These are phyloP conservation scores for Teratosphaeria epicoccoides DNA, from an alignment of 2,329 filamentous ascomycete species.

Conservation along the genomic window DNA sequence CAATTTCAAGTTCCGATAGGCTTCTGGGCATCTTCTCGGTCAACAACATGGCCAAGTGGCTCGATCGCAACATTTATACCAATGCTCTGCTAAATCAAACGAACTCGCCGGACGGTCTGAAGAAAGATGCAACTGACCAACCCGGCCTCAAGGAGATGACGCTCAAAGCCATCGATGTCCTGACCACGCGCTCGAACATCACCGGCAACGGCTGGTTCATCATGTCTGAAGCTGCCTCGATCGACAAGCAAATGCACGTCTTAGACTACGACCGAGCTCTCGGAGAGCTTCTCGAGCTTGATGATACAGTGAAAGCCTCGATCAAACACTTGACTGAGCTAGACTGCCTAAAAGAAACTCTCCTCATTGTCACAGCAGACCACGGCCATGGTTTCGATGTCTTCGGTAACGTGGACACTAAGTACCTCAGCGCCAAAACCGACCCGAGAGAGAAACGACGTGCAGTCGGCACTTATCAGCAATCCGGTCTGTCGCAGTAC, in stretches of 20 bases:
- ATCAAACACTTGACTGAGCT: slow-evolving; percentile 57
- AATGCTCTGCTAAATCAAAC: slow-evolving; percentile 55
- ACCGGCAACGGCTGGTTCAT: slow-evolving; percentile 59
- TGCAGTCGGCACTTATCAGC: slow-evolving; percentile 62
- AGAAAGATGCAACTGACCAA: slow-evolving; percentile 57
- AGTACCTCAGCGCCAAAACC: slow-evolving; percentile 57
- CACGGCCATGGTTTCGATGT: slow-evolving; percentile 87
- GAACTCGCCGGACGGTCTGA: slow-evolving; percentile 59
- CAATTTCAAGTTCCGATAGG: slow-evolving; percentile 47
- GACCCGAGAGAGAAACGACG: slow-evolving; percentile 62
- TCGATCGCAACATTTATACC: slow-evolving; percentile 72
- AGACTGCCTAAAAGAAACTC: slow-evolving; percentile 60
- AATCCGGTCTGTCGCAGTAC: slow-evolving; percentile 69
- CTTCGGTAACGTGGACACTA: slow-evolving; percentile 69
- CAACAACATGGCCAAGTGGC: slow-evolving; percentile 69
- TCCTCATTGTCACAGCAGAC: slow-evolving; percentile 73
- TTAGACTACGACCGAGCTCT: slow-evolving; percentile 80
- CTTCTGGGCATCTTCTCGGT: slow-evolving; percentile 70
- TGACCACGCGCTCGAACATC: slow-evolving; percentile 53
- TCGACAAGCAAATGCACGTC: slow-evolving; percentile 83
- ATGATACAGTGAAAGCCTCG: slow-evolving; percentile 70
- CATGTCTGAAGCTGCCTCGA: slow-evolving; percentile 75
- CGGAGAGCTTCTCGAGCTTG: slow-evolving; percentile 73
- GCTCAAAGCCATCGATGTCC: slow-evolving; percentile 70
- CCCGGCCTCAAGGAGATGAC: slow-evolving; percentile 86